Evolutionary conservation across 2,329 filamentous ascomycete species (phyloP).

Genomic region (Rosellinia necatrix): DNA sequence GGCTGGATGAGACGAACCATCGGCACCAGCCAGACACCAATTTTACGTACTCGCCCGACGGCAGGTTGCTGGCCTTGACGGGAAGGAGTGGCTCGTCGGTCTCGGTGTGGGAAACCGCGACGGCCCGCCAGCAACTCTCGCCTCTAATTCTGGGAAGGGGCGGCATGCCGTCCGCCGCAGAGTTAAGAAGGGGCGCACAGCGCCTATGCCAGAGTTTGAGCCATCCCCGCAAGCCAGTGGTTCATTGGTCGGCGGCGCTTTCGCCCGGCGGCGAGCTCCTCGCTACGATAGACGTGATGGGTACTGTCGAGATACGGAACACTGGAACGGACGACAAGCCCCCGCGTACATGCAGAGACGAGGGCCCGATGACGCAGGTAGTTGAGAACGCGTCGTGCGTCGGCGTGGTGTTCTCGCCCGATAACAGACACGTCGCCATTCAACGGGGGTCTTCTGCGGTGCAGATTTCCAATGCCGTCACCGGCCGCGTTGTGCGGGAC

Average conservation of each 20-base stretch:
- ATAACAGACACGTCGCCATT: background rate
- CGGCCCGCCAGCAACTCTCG: background rate
- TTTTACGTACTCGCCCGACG: background rate
- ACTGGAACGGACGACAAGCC: background rate
- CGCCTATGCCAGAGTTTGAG: too few species aligned
- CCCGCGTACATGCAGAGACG: background rate
- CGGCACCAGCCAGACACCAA: background rate
- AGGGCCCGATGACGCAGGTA: background rate
- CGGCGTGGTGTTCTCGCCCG: background rate
- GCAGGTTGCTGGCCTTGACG: background rate
- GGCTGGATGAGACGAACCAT: background rate
- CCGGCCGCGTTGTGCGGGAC: background rate
- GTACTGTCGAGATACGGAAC: background rate
- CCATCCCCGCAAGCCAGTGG: too few species aligned
- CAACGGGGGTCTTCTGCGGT: background rate
- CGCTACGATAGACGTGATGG: fast-evolving
- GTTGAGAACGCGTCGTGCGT: too few species aligned
- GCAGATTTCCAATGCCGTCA: background rate
- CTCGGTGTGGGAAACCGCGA: background rate
- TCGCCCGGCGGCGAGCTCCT: background rate
- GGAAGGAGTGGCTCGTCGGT: background rate
- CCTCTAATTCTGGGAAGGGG: background rate
- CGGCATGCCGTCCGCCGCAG: background rate
- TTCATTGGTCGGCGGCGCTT: background rate
- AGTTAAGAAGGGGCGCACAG: background rate